These are phyloP conservation scores for Argentina anserina DNA, from an alignment of 306 rosid genomes.

Conservation along the genomic window DNA sequence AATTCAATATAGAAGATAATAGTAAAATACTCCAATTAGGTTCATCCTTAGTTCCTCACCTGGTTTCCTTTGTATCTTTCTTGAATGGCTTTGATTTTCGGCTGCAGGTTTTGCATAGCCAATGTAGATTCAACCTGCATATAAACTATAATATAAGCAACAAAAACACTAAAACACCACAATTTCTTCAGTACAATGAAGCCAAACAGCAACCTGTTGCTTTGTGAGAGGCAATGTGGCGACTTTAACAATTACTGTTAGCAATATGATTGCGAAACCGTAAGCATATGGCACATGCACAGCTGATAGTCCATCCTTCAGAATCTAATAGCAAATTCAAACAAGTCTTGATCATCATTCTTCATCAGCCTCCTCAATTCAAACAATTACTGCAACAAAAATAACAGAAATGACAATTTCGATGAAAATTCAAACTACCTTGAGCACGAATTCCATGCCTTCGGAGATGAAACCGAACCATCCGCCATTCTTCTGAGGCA, in stretches of 20 bases:
- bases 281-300: conserved; percentile 90
- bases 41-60: conserved; percentile 42
- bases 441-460: conserved; percentile 81
- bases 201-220: conserved; percentile 64
- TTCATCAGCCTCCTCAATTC: background rate
- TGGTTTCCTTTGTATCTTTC: conserved; percentile 96
- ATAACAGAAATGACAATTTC: background rate
- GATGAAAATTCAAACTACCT: conserved; percentile 38
- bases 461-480: conserved; percentile 97
- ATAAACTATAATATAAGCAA: conserved; percentile 13
- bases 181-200: background rate
- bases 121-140: conserved; percentile 86
- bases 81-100: conserved; percentile 94
- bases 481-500: conserved; percentile 75
- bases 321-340: conserved; percentile 47
- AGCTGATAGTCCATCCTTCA: conserved; percentile 73
- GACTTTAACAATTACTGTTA: conserved; percentile 74
- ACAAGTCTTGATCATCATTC: background rate
- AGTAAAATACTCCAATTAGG: background rate
- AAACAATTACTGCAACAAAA: too few relatives aligned
- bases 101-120: conserved; percentile 99
- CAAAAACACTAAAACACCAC: background rate
- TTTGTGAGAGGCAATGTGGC: conserved; percentile 87
- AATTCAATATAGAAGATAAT: conserved; percentile 13
- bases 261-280: conserved; percentile 94